Conservation (phyloP, 768 basidiomycete genomes). For the Mycena olivaceomarginata region DNA sequence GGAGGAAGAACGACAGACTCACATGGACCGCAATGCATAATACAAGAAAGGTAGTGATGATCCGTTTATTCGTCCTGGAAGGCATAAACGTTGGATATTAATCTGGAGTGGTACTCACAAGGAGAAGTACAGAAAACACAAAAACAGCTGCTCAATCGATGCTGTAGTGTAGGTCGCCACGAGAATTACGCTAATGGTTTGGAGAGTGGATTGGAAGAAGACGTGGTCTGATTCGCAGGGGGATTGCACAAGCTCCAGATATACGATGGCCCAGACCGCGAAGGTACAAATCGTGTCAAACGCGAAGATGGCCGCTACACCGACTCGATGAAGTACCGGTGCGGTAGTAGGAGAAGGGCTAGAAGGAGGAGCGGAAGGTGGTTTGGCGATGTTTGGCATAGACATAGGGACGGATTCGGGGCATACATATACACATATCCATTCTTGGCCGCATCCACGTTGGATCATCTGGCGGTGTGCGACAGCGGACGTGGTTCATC, state of each 20-base stretch:
- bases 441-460: no score
- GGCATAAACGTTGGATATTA: not conserved
- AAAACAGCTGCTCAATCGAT: conserved; percentile 32
- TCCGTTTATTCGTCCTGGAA: conserved; percentile 15
- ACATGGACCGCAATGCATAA: conserved; percentile 22
- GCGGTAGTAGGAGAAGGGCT: no score
- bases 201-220: not conserved
- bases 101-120: conserved; percentile 12
- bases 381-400: no score
- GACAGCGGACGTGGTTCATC: no score
- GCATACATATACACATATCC: no score
- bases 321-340: conserved; percentile 10
- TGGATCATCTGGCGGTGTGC: no score
- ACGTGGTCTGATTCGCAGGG: not conserved
- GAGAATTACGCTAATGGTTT: not conserved
- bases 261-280: conserved; percentile 16
- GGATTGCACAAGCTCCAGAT: not conserved
- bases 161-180: conserved; percentile 33
- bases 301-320: conserved; percentile 6
- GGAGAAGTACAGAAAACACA: conserved; percentile 24
- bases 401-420: no score
- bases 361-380: no score
- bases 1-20: not conserved
- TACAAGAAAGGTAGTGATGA: conserved; percentile 9
- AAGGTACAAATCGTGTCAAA: conserved; percentile 28